Evolutionary conservation across 768 basidiomycete species (phyloP).

Genomic region (Gautieria morchelliformis): DNA sequence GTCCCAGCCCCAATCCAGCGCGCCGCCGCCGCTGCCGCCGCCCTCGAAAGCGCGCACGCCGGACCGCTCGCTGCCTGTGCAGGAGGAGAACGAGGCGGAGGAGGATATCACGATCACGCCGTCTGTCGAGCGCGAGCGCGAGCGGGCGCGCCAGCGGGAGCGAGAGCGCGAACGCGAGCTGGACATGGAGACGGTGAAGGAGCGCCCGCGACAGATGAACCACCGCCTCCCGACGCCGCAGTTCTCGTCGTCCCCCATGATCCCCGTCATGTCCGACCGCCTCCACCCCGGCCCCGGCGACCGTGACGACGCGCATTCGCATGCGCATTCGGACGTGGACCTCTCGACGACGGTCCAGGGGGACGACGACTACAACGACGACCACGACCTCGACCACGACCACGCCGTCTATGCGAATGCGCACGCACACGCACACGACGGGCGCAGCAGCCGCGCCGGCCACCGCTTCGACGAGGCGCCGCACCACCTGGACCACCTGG

Average conservation of each 20-base stretch:
- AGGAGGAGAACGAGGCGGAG: constrained; percentile 53
- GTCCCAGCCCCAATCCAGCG: no score
- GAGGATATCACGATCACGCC: constrained; percentile 38
- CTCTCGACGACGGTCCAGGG: neutral
- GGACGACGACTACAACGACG: constrained; percentile 1
- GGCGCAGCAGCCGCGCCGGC: constrained; percentile 28
- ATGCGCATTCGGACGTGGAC: neutral
- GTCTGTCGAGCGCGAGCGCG: constrained; percentile 2
- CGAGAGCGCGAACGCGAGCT: constrained; percentile 9
- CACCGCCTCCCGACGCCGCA: constrained; percentile 41
- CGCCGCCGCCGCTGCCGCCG: no score
- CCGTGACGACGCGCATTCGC: no score
- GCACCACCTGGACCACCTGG: no score
- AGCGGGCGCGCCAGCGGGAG: constrained; percentile 6
- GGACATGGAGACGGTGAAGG: constrained; percentile 14
- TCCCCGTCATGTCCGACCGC: no score
- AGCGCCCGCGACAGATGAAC: neutral
- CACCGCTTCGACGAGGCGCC: constrained; percentile 38
- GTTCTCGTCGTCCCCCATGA: constrained; percentile 43
- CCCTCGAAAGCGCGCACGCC: constrained; percentile 44
- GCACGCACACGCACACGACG: constrained; percentile 17
- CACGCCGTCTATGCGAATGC: constrained; percentile 22
- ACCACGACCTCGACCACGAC: neutral
- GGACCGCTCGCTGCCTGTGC: constrained; percentile 65
- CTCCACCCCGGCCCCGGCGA: no score